Evolutionary conservation across 139 green algal species (phyloP).

Genomic region (Coccomyxa sp.): DNA sequence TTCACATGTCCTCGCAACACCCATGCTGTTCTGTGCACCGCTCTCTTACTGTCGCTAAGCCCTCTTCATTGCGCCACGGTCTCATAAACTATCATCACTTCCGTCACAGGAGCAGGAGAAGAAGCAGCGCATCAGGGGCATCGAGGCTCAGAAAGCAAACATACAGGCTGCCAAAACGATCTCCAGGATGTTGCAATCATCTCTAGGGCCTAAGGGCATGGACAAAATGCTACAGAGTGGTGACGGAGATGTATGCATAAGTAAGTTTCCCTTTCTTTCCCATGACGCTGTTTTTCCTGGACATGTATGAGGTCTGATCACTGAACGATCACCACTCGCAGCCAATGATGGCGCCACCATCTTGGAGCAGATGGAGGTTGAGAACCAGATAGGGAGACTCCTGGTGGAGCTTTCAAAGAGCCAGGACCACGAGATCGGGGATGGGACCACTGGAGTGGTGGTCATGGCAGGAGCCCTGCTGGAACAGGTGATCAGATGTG

Average conservation of each 20-base stretch:
- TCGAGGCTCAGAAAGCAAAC: slow-evolving; percentile 95
- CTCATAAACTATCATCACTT: too few species aligned
- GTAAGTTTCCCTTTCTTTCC: slow-evolving; percentile 52
- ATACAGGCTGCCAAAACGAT: slow-evolving; percentile 95
- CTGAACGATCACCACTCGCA: slow-evolving; percentile 35
- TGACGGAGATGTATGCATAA: slow-evolving; percentile 98
- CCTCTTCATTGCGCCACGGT: too few species aligned
- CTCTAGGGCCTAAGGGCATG: slow-evolving; percentile 94
- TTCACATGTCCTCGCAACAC: slow-evolving; percentile 8
- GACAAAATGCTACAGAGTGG: slow-evolving; percentile 98
- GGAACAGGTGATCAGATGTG: slow-evolving; percentile 42
- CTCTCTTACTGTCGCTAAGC: too few species aligned
- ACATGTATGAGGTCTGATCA: too few species aligned
- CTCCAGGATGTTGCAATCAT: slow-evolving; percentile 77
- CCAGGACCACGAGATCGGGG: slow-evolving; percentile 71
- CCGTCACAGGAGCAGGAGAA: slow-evolving; percentile 88
- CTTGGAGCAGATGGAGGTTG: slow-evolving; percentile 98
- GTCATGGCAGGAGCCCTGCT: slow-evolving; percentile 64
- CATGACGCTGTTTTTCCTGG: too few species aligned
- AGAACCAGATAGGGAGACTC: slow-evolving; percentile 99
- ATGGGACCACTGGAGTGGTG: slow-evolving; percentile 96
- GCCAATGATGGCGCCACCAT: slow-evolving; percentile 99
- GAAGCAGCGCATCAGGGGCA: slow-evolving; percentile 80
- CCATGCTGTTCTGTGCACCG: background rate
- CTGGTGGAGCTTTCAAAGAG: slow-evolving; percentile 94